A percentile compares a stretch with the other conserved stretches of the same genome.
Evolutionary conservation across 192 early-diverging fungal species (phyloP).

Genomic region (Obelidium mucronatum): DNA sequence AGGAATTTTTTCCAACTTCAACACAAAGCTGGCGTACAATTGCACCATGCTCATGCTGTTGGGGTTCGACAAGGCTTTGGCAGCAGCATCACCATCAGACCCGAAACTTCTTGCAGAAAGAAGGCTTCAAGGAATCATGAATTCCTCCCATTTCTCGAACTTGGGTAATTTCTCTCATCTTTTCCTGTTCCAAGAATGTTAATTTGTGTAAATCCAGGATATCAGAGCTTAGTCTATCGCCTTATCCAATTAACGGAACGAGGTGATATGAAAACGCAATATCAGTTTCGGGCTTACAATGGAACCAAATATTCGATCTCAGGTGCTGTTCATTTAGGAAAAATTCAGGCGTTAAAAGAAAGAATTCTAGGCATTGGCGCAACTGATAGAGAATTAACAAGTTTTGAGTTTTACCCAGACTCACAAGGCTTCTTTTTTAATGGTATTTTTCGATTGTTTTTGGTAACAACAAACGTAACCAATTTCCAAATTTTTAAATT

Average conservation of each 20-base stretch:
- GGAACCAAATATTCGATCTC: neutral
- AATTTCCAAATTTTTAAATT: too few species aligned
- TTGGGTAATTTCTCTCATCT: slow-evolving; percentile 2
- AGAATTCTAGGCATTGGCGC: too few species aligned
- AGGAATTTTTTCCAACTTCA: neutral
- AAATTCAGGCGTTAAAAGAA: too few species aligned
- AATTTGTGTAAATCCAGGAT: neutral
- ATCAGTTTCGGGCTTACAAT: neutral
- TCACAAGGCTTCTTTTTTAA: neutral
- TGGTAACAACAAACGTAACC: neutral
- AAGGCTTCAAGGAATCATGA: neutral
- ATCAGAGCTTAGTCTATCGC: neutral
- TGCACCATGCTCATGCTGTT: slow-evolving; percentile 14
- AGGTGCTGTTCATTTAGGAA: neutral
- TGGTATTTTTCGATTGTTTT: neutral
- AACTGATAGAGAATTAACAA: neutral
- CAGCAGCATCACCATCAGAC: too few species aligned
- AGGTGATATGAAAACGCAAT: neutral
- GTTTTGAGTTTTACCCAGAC: neutral
- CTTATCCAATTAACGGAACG: neutral
- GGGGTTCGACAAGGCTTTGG: neutral
- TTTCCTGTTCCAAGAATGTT: neutral
- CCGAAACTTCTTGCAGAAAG: slow-evolving; percentile 1
- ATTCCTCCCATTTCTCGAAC: neutral
- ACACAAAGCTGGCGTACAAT: neutral